Base-by-base conservation (phyloP, 2,329 filamentous ascomycete genomes). In the Fusarium coffeatum region DNA sequence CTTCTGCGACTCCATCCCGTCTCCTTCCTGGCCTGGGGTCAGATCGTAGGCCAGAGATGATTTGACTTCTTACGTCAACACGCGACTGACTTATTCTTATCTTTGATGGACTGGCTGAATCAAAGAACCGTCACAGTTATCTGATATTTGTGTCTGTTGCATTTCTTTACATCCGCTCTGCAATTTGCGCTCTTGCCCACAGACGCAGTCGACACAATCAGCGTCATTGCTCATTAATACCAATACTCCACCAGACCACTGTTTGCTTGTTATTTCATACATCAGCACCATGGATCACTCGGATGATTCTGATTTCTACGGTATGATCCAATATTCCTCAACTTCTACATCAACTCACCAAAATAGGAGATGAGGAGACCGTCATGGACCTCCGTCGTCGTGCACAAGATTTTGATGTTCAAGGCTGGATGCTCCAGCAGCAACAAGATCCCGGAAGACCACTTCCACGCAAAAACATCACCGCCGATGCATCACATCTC, bases 291-390 rank as follows among this genome's bases (percentile, higher is more conserved):
- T 82, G 82, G 79, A 81, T 59, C 34, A 73, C 16, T 79, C 78
- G 13, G 83, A 83, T 16, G 85, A 88, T 56, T 88, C 86, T 2
- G 85, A 87, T 53, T 88, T 88, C 72, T 88, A 88, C 62, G 87
- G 87, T 87, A 79, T 30, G 18, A 23, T 23, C 23, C 43, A 13
- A 12, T 3, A 8, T 41, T 22, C 30, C 20, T n/a, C 30, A 22
- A 23, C 5, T 37, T 16, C 20, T 5, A 50, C 47, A 61, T 20
- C 11, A 37, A 43, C 72, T 75, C 20, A 75, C 55, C n/a, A 42
- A 25, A 8, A 8, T 69, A 92, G 90, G 90, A 54, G 86, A 88
- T 59, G 82, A 86, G 11, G 78, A 84, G 9, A 81, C 83, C 27
- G 82, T 84, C 51, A 73, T 77, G 20, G 76, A 78, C 3, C 83